Percentiles rank a stretch among this genome's conserved stretches.
These are phyloP conservation scores for Dryas octopetala DNA, from an alignment of 306 rosid genomes.

Conservation along the genomic window DNA sequence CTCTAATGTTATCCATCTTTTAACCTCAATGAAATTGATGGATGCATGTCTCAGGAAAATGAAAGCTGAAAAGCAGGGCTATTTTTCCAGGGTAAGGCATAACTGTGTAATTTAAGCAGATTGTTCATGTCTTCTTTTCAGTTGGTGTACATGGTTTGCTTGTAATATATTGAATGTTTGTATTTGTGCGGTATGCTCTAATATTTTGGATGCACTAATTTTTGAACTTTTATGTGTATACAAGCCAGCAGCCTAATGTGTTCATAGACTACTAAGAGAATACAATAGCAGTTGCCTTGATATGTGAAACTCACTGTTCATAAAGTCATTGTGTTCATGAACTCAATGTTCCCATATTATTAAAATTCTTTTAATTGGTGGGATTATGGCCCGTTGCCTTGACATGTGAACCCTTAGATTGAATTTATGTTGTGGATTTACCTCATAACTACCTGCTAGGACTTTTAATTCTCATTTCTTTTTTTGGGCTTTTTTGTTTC, in stretches of 20 bases:
- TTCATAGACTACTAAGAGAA: neutral
- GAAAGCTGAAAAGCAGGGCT: conserved; percentile 72
- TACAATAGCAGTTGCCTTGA: neutral
- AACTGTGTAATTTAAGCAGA: neutral
- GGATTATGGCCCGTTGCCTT: neutral
- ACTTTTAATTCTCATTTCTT: neutral
- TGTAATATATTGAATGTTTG: neutral
- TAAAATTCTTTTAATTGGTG: neutral
- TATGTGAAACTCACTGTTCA: too few relatives aligned
- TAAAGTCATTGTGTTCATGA: too few relatives aligned
- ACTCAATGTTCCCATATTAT: neutral
- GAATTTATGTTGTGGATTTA: neutral
- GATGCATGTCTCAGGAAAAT: conserved; percentile 54
- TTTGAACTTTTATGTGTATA: neutral
- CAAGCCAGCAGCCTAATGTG: neutral
- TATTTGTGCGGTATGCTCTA: neutral
- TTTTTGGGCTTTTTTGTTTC: neutral
- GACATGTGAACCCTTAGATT: neutral
- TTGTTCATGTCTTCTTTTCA: neutral
- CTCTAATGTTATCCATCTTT: conserved; percentile 13
- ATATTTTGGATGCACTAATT: too few relatives aligned
- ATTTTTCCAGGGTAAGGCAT: conserved; percentile 55
- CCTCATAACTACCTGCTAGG: neutral
- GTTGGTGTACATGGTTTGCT: neutral
- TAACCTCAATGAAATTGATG: conserved; percentile 1